Conservation (phyloP, 768 basidiomycete species). For the Agrocybe praecox region DNA sequence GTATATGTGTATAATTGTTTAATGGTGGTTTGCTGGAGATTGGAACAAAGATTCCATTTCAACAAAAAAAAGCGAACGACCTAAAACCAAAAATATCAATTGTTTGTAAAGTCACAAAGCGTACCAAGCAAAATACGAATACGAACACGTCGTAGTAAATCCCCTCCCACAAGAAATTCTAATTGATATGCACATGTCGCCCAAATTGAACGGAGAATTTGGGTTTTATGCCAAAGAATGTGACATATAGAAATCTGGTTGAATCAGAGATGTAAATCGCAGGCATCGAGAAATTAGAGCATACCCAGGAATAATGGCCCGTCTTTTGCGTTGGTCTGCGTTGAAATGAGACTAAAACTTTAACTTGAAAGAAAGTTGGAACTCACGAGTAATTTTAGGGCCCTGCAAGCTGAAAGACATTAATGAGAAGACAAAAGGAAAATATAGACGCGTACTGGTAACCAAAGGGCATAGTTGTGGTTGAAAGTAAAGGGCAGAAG, state of each 20-base stretch:
- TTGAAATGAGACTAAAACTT: neutral
- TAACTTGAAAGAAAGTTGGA: too few species aligned
- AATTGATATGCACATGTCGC: slow-evolving; percentile 32
- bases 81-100: neutral
- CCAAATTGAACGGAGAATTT: slow-evolving; percentile 33
- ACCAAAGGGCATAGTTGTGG: slow-evolving; percentile 18
- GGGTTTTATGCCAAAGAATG: slow-evolving; percentile 30
- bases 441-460: slow-evolving; percentile 8
- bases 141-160: too few species aligned
- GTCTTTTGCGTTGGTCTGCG: slow-evolving; percentile 30
- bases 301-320: slow-evolving; percentile 34
- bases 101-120: neutral
- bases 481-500: neutral
- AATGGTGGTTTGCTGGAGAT: too few species aligned
- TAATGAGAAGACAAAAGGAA: neutral
- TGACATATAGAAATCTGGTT: slow-evolving; percentile 40
- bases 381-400: slow-evolving; percentile 24
- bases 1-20: too few species aligned
- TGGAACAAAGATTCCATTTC: too few species aligned
- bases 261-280: too few species aligned
- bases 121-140: too few species aligned
- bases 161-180: too few species aligned
- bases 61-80: neutral
- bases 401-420: slow-evolving; percentile 24
- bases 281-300: too few species aligned